Evolutionary conservation across 164 flowering plant species (phyloP), one percentile per base, ranked within the genome.

Genomic region (Dillenia turbinata): DNA sequence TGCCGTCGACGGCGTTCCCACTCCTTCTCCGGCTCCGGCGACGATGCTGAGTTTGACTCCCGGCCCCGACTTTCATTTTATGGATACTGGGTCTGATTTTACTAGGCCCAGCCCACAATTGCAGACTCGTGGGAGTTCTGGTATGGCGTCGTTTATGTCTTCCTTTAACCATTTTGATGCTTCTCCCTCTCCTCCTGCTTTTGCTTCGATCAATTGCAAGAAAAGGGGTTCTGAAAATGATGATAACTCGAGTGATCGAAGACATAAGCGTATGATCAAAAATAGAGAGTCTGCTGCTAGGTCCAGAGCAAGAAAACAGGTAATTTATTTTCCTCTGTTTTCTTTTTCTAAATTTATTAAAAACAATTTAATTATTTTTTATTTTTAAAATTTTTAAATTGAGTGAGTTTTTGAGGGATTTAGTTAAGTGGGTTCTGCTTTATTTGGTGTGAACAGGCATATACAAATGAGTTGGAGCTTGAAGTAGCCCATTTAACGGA

Each of bases 251-350:
- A 61, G 69, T 11, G 85, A 83, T 66, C 79, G 76, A 13, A 55
- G 84, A 40, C 75, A 73, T 40, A 83, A 80, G 63, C 82, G 89
- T n/a, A 75, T 83, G 84, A 79, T 85, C 69, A 87, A 85, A 80
- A 85, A 83, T 65, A 63, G 93, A 59, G 93, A 87, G 53, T 85
- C 93, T 8, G 92, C 92, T 49, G 81, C 85, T 16, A 76, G 92
- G 2, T 87, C 92, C n/a, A 74, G 92, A 63, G 87, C 93, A 24
- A 72, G 86, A 64, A 81, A 78, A 71, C 90, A 87, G 88, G 93
- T 57, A 69, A 16, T 49, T 5, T 53, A 26, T 8, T 61, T 56
- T 49, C 63, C 46, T 50, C 45, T 59, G 16, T 69, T 16, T 51
- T 49, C 44, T 12, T 17, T 26, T 9, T 16, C 19, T 52, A 10